Percentiles rank a stretch among this genome's conserved stretches.
Evolutionary conservation across 768 basidiomycete species (phyloP).

Genomic region (Candolleomyces eurysporus): DNA sequence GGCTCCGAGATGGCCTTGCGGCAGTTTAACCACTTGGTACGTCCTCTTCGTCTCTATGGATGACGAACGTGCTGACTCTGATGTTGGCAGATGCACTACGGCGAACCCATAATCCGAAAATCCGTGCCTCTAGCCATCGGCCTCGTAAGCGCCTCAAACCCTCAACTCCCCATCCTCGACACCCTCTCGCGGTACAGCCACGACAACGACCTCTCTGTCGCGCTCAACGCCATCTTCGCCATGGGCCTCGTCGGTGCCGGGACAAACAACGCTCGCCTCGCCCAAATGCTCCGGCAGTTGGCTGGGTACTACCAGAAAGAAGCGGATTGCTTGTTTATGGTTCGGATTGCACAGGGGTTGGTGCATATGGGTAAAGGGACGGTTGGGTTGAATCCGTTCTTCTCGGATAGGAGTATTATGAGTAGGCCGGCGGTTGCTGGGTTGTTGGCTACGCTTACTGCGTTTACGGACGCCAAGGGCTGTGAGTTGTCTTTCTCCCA

Average conservation of each 20-base stretch:
- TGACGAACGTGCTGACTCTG: conserved; percentile 4
- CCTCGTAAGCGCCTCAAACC: conserved; percentile 93
- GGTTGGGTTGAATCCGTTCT: conserved; percentile 96
- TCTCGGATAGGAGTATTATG: conserved; percentile 88
- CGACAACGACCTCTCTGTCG: conserved; percentile 96
- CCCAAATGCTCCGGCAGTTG: conserved; percentile 95
- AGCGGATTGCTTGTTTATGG: conserved; percentile 94
- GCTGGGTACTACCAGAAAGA: conserved; percentile 99
- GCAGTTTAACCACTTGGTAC: conserved; percentile 94
- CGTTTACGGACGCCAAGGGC: conserved; percentile 90
- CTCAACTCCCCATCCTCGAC: conserved; percentile 90
- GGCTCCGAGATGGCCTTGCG: conserved; percentile 97
- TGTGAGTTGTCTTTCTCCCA: conserved; percentile 56
- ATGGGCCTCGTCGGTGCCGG: conserved; percentile 99
- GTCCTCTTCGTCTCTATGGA: conserved; percentile 20
- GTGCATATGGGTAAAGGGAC: conserved; percentile 99
- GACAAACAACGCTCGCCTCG: conserved; percentile 96
- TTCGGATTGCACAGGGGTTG: conserved; percentile 91
- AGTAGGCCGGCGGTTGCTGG: conserved; percentile 87
- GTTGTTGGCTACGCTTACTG: conserved; percentile 80
- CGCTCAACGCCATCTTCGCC: conserved; percentile 95
- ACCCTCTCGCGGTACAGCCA: conserved; percentile 98
- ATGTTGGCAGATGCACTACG: conserved; percentile 90
- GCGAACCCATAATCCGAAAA: conserved; percentile 89
- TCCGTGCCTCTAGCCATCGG: conserved; percentile 93